Evolutionary conservation across 2,329 filamentous ascomycete genomes (phyloP), one percentile per base, ranked within the genome.

Genomic region (Rutstroemia sp.): DNA sequence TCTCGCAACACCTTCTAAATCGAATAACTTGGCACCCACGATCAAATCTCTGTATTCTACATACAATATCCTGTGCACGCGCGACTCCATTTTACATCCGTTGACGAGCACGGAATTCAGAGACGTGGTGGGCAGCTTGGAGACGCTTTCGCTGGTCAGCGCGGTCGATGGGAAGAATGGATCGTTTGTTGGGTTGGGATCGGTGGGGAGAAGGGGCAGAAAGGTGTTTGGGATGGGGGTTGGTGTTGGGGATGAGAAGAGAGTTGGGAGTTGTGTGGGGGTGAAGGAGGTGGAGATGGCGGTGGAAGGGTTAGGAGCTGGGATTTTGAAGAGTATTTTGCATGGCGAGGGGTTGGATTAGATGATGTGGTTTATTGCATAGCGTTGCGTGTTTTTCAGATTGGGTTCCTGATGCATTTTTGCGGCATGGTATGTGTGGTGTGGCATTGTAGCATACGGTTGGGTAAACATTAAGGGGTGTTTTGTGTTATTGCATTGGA

Each of bases 101-200:
- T 80, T 99, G 2, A 94, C 90, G 1, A 87, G 83, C 66, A 94
- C 90, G 5, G 94, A 99, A 71, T 99, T 99, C 71, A 84, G 91
- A 57, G 94, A 99, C 71, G 92, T 99, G 5, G 79, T 96, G 19
- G 85, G 87, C 38, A 95, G 90, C 64, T 73, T 99, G 52, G 94
- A 99, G 74, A 94, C 92, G 0, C 74, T 96, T 48, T 92, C 90
- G 1, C 75, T 97, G 21, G 79, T 96, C 5, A 86, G 70, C 72
- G 86, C 73, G 67, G 88, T 74, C 69, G 90, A 79, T 75, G 88
- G 75, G 65, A 90, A 81, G 75, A 86, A 76, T 50, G 88, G 82
- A 47, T 88, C 79, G 61, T 85, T 88, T 67, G 70, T 81, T 45
- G n/a, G 75, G 66, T 68, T 82, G 34, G 82, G 85, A 60, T 90